Conservation (phyloP, 2,329 filamentous ascomycete species). For the Cercospora beticola region DNA sequence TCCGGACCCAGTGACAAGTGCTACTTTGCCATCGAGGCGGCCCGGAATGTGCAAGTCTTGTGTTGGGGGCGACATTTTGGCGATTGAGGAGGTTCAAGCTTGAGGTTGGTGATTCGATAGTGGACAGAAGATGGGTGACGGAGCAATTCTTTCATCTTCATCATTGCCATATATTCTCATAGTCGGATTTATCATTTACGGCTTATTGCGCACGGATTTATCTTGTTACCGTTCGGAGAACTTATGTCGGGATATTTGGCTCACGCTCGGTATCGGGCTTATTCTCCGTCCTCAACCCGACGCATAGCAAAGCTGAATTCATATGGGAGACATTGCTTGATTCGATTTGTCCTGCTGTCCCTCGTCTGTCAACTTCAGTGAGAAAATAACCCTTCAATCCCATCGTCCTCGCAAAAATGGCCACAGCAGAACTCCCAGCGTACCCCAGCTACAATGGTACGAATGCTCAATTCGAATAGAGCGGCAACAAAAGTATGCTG, state of each 20-base stretch:
- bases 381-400: neutral
- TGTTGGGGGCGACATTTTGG: neutral
- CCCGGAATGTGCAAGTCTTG: constrained; percentile 26
- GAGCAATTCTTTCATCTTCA: neutral
- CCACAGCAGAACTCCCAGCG: neutral
- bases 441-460: neutral
- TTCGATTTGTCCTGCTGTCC: neutral
- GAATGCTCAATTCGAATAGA: neutral
- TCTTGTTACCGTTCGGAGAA: neutral
- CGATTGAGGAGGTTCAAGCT: neutral
- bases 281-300: neutral
- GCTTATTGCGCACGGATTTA: neutral
- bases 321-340: neutral
- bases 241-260: neutral
- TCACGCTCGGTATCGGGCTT: neutral
- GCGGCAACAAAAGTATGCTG: neutral
- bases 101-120: neutral
- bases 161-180: neutral
- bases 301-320: neutral
- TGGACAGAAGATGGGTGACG: neutral
- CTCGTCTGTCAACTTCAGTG: neutral
- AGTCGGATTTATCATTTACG: neutral
- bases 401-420: neutral
- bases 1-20: constrained; percentile 52
- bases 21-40: constrained; percentile 52